Evolutionary conservation across 1,284 basidiomycete genomes (phyloP).

Genomic region (Tylopilus orsonianus): DNA sequence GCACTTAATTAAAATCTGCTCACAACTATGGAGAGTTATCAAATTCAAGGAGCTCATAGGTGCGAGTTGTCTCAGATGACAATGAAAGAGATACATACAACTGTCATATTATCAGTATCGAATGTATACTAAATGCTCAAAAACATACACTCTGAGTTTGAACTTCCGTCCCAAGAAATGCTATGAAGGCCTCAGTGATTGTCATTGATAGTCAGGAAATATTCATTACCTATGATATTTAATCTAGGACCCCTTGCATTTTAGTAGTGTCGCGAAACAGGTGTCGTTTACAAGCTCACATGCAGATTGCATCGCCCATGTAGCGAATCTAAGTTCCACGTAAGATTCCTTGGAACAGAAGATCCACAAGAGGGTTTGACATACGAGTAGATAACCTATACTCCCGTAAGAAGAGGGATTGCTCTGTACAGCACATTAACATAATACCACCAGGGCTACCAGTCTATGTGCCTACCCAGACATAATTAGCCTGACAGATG

Average conservation of each 20-base stretch:
- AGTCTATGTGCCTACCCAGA: slow-evolving; percentile 8
- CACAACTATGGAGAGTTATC: background rate
- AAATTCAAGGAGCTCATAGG: background rate
- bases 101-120: background rate
- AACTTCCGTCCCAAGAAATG: background rate
- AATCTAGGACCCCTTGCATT: background rate
- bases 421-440: background rate
- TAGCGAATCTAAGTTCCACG: background rate
- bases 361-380: background rate
- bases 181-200: background rate
- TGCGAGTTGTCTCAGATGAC: too few species aligned
- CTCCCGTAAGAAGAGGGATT: background rate
- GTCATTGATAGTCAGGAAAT: background rate
- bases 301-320: background rate
- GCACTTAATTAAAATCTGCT: background rate
- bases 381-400: background rate
- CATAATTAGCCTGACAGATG: slow-evolving; percentile 11
- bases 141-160: background rate
- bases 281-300: background rate
- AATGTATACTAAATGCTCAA: background rate
- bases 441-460: background rate
- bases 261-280: background rate
- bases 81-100: background rate
- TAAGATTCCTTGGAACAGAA: background rate
- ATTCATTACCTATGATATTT: background rate